These are phyloP conservation scores for Triticum aestivum DNA, from an alignment of 176 grass and related monocot genomes.

Conservation along the genomic window IWGSC_CS_RefSeq_v2.1 NC_057812.1:87250802-87251301, in stretches of 20 bases:
- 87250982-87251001: background rate
- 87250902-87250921: conserved; percentile 12
- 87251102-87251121: conserved; percentile 99
- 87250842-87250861: background rate
- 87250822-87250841: background rate
- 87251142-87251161: conserved; percentile 76
- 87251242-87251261: conserved; percentile 77
- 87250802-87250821: background rate
- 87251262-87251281: conserved; percentile 98
- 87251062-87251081: conserved; percentile 87
- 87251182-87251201: conserved; percentile 11
- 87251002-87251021: background rate
- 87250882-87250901: background rate
- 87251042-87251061: conserved; percentile 84
- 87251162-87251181: background rate
- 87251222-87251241: conserved; percentile 32
- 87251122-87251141: conserved; percentile 97
- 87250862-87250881: conserved; percentile 2
- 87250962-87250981: conserved; percentile 20
- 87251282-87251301: conserved; percentile 76
- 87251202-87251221: conserved; percentile 2
- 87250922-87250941: conserved; percentile 32
- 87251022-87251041: background rate
- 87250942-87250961: conserved; percentile 2
- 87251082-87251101: conserved; percentile 82